phyloP scores from a whole-genome alignment of 352 stramenopile genomes.

The Globisporangium emineosum region DNA sequence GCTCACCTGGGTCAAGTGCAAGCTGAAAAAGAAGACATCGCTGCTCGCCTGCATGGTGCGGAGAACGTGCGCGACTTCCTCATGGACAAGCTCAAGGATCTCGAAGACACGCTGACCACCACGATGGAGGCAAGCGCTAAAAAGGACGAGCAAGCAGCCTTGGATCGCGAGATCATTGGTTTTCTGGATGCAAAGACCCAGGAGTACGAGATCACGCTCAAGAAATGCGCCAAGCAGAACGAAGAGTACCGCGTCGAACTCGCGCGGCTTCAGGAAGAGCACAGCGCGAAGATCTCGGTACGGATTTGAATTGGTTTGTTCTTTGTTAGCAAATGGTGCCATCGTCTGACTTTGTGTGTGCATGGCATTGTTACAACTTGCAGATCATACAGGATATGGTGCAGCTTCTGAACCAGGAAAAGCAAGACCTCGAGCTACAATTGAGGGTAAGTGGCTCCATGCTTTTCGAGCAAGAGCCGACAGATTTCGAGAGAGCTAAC shows the following conservation, averaged over 20 bases:
- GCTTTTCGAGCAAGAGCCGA: not conserved
- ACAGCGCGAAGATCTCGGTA: constrained; percentile 58
- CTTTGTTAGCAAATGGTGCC: not conserved
- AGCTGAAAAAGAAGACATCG: constrained; percentile 76
- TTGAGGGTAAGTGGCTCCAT: constrained; percentile 31
- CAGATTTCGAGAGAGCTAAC: not conserved
- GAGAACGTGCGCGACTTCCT: constrained; percentile 83
- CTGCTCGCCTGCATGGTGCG: constrained; percentile 59
- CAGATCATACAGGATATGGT: constrained; percentile 86
- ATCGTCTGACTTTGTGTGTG: constrained; percentile 6
- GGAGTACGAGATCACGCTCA: constrained; percentile 63
- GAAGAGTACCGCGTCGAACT: constrained; percentile 47
- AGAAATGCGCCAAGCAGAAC: constrained; percentile 54
- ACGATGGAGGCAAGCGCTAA: constrained; percentile 52
- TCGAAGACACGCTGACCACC: constrained; percentile 58
- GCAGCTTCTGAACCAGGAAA: constrained; percentile 65
- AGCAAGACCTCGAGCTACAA: constrained; percentile 69
- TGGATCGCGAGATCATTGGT: constrained; percentile 83
- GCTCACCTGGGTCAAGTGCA: constrained; percentile 58
- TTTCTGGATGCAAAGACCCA: constrained; percentile 79
- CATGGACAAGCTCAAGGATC: constrained; percentile 81
- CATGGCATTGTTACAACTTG: not conserved
- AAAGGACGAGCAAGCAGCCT: constrained; percentile 59
- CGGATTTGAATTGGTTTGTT: not conserved
- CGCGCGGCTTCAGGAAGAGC: constrained; percentile 45